A percentile compares a stretch with the other conserved stretches of the same genome.
Conservation (phyloP, 805 yeast genomes). For the Cyberlindnera americana region DNA sequence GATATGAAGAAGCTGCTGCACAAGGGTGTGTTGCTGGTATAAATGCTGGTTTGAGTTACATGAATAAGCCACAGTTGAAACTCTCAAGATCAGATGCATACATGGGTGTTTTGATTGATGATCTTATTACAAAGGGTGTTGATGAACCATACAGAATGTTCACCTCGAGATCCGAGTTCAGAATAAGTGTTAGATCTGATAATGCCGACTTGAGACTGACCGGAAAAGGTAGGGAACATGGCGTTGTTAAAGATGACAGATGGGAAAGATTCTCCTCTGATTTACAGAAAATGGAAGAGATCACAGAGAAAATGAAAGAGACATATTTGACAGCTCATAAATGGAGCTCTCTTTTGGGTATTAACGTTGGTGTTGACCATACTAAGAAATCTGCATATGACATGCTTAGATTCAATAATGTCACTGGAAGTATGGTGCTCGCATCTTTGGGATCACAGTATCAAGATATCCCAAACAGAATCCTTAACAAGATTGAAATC, state of each 20-base stretch:
- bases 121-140: conserved; percentile 90
- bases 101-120: conserved; percentile 90
- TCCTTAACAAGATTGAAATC: conserved; percentile 60
- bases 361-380: conserved; percentile 51
- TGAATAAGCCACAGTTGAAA: conserved; percentile 41
- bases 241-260: conserved; percentile 63
- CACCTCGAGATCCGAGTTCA: conserved; percentile 91
- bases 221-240: conserved; percentile 56
- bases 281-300: conserved; percentile 38
- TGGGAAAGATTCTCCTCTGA: conserved; percentile 48
- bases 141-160: conserved; percentile 98
- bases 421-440: conserved; percentile 17
- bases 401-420: conserved; percentile 54
- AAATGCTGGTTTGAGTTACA: conserved; percentile 72
- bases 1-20: conserved; percentile 98
- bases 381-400: conserved; percentile 65
- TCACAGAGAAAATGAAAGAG: conserved; percentile 42
- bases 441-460: conserved; percentile 22
- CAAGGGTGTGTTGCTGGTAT: conserved; percentile 96
- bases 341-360: conserved; percentile 56
- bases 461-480: conserved; percentile 37
- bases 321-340: conserved; percentile 48
- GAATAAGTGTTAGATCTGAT: conserved; percentile 87
- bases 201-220: conserved; percentile 91
- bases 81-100: conserved; percentile 81